Base-by-base conservation (phyloP, 768 basidiomycete species). In the Botryobasidium botryosum region DNA sequence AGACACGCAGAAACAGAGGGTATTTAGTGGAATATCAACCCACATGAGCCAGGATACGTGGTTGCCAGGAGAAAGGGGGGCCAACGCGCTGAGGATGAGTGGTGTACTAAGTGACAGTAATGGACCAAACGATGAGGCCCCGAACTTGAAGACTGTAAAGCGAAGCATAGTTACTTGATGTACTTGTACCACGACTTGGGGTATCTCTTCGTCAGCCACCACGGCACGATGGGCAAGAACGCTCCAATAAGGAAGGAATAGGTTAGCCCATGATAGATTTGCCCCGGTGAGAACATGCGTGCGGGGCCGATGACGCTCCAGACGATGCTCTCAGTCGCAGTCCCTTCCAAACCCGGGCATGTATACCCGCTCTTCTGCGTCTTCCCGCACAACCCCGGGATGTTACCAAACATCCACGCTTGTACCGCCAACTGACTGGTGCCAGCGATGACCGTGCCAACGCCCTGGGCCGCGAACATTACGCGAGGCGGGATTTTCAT, bases 171-270 rank as follows among this genome's bases (percentile, higher is more conserved):
- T n/a, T n/a, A n/a, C n/a, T 79, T 79, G 66, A 80, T 55, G 55
- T 74, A 76, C 50, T 71, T 70, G 40, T 74, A 53, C 53, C 66
- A 70, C 55, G 68, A 66, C 46, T 77, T 71, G 18, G 81, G 79
- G 64, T 68, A 87, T 53, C 64, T 70, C 53, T 66, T 60, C 41
- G 67, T 62, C 46, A 77, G 53, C 48, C 74, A 49, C 55, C 69
- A 84, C 31, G 69, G 65, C 37, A 70, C 43, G 45, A 69, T 25
- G 0, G 84, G 84, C 42, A 70, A 67, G 42, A 76, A 7, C 40
- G 75, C 69, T 13, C 86, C 86, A 45, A 79, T 55, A 46, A 84
- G 69, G 79, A 88, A 88, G 64, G 81, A 85, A 57, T 74, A 75
- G 2, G 69, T 55, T n/a, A 85, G 67, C 6, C 64, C 71, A 20